Conservation (phyloP, 768 basidiomycete genomes). For the Lactarius deliciosus region DNA sequence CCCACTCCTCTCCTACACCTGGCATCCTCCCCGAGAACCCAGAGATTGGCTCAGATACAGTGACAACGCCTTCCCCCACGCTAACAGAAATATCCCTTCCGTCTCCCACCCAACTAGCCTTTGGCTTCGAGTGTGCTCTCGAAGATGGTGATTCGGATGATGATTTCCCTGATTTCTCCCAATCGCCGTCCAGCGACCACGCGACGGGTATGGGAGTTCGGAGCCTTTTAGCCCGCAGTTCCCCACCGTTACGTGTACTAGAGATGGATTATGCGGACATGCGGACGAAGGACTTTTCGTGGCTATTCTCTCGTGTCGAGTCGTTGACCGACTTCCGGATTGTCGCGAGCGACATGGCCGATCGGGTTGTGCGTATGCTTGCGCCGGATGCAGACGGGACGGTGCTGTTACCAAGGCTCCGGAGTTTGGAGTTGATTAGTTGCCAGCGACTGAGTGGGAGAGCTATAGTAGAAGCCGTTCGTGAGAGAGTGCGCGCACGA, state of each 20-base stretch:
- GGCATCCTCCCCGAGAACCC: not conserved
- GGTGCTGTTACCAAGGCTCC: conserved; percentile 56
- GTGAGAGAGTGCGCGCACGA: conserved; percentile 46
- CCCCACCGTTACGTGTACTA: conserved; percentile 62
- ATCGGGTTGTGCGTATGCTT: conserved; percentile 63
- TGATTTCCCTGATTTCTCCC: conserved; percentile 71
- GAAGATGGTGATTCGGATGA: conserved; percentile 75
- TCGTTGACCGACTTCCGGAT: conserved; percentile 65
- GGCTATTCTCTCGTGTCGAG: conserved; percentile 57
- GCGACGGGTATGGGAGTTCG: conserved; percentile 82
- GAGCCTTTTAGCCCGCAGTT: conserved; percentile 55
- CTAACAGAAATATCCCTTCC: not conserved
- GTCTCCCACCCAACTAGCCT: conserved; percentile 4
- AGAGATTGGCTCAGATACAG: not conserved
- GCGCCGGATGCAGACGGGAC: conserved; percentile 39
- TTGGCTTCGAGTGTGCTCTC: conserved; percentile 27
- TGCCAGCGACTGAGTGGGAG: conserved; percentile 65
- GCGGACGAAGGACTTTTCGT: conserved; percentile 78
- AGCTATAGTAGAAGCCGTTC: conserved; percentile 53
- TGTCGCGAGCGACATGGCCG: conserved; percentile 79
- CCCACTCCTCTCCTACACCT: not conserved
- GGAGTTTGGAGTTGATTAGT: conserved; percentile 52
- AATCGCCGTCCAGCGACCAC: conserved; percentile 73
- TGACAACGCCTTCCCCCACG: not conserved
- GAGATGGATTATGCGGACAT: conserved; percentile 83